These are phyloP conservation scores for Trichomonas tenax DNA, from an alignment of 208 protist species.

Conservation along the genomic window DNA sequence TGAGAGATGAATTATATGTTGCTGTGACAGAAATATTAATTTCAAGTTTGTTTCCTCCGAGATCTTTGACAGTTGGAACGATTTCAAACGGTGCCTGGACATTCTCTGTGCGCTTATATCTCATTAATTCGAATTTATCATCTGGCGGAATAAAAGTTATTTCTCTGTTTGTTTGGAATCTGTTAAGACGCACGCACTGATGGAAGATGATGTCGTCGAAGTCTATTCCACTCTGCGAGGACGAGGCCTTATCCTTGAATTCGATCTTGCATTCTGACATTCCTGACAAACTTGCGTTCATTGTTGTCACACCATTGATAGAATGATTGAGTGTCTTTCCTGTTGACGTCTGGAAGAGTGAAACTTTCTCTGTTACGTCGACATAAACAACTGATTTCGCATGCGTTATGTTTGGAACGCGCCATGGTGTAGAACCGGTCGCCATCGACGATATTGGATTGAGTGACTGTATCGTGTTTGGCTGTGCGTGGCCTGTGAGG, in stretches of 20 bases:
- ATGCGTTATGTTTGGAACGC: slow-evolving; percentile 56
- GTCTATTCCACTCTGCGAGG: slow-evolving; percentile 39
- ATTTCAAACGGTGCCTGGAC: background rate
- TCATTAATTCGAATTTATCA: slow-evolving; percentile 87
- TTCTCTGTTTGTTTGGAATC: slow-evolving; percentile 68
- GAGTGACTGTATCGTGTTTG: background rate
- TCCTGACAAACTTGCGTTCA: slow-evolving; percentile 86
- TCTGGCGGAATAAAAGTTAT: slow-evolving; percentile 52
- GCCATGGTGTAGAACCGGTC: background rate
- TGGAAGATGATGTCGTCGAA: slow-evolving; percentile 88
- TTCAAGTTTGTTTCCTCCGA: background rate
- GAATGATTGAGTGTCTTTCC: slow-evolving; percentile 36
- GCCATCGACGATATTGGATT: background rate
- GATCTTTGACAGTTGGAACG: background rate
- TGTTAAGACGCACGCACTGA: slow-evolving; percentile 79
- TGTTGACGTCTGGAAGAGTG: slow-evolving; percentile 71
- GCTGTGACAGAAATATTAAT: background rate
- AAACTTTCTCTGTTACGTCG: slow-evolving; percentile 86
- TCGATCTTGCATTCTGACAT: slow-evolving; percentile 92
- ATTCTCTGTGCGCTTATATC: slow-evolving; percentile 51
- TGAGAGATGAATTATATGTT: background rate
- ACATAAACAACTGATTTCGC: slow-evolving; percentile 88
- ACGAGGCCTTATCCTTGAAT: slow-evolving; percentile 38
- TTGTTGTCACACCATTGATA: slow-evolving; percentile 59
- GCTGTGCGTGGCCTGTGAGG: background rate